These are phyloP conservation scores for Suhomyces sp. DNA, from an alignment of 805 yeast species.

Conservation along the genomic window DNA sequence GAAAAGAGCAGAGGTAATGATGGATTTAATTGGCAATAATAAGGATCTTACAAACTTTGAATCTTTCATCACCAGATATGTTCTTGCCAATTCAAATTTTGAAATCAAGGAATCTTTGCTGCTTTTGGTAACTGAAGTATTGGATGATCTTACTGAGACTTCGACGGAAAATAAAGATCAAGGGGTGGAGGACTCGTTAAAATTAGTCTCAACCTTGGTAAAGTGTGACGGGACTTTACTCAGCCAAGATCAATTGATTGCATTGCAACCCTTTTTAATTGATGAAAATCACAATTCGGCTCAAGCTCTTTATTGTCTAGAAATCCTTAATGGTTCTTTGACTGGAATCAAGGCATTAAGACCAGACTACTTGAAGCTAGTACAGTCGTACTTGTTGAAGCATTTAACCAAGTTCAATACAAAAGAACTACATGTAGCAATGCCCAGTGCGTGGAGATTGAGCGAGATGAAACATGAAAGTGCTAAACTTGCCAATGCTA, in stretches of 20 bases:
- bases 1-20: constrained; percentile 29
- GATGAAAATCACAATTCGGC: constrained; percentile 44
- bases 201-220: constrained; percentile 55
- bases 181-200: constrained; percentile 37
- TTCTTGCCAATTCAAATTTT: constrained; percentile 28
- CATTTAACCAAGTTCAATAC: constrained; percentile 58
- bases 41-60: constrained; percentile 45
- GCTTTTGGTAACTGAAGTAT: constrained; percentile 30
- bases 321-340: constrained; percentile 51
- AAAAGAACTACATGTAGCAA: constrained; percentile 66
- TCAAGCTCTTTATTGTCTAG: constrained; percentile 49
- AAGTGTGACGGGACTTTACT: constrained; percentile 52
- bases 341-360: constrained; percentile 44
- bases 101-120: constrained; percentile 18
- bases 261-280: constrained; percentile 61
- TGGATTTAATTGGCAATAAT: constrained; percentile 37
- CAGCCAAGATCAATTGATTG: constrained; percentile 61
- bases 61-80: constrained; percentile 43
- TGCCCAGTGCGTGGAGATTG: constrained; percentile 64
- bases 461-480: constrained; percentile 47
- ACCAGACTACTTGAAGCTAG: constrained; percentile 46
- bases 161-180: background rate
- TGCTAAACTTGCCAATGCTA: constrained; percentile 54
- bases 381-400: constrained; percentile 51
- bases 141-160: constrained; percentile 35